A percentile compares a stretch with the other conserved stretches of the same genome.
Conservation (phyloP, 176 grass and related monocot genomes). For the Phragmites australis region DNA sequence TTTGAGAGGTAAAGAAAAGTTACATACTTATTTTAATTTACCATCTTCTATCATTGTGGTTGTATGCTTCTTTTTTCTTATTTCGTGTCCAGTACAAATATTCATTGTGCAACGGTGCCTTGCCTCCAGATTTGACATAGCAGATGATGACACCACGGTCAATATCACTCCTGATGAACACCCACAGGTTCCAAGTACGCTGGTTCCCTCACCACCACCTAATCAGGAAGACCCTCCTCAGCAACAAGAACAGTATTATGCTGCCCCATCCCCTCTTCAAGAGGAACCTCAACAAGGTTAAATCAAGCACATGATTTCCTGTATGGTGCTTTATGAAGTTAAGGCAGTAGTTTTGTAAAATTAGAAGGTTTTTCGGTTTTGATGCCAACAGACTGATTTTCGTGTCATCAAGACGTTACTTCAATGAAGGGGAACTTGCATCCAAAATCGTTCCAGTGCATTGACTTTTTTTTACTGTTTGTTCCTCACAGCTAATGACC, state of each 20-base stretch:
- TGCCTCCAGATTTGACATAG: constrained; percentile 80
- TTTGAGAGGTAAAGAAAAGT: constrained; percentile 73
- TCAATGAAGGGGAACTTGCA: constrained; percentile 14
- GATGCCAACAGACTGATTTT: not conserved
- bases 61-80: constrained; percentile 8
- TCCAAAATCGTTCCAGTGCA: not conserved
- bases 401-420: constrained; percentile 12
- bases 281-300: constrained; percentile 64
- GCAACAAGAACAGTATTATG: constrained; percentile 32
- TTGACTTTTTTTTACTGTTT: not conserved
- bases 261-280: constrained; percentile 35
- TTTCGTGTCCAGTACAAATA: not conserved
- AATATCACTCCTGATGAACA: constrained; percentile 56
- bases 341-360: not conserved
- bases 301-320: constrained; percentile 27
- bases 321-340: not conserved
- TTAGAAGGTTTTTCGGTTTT: not conserved
- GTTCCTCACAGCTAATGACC: constrained; percentile 5
- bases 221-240: constrained; percentile 49
- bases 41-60: not conserved
- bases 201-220: constrained; percentile 61
- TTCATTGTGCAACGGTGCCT: constrained; percentile 27
- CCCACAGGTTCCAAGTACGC: constrained; percentile 46
- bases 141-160: constrained; percentile 73
- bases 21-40: constrained; percentile 14